Conservation (phyloP, 768 basidiomycete genomes). For the Inosperma sp. region DNA sequence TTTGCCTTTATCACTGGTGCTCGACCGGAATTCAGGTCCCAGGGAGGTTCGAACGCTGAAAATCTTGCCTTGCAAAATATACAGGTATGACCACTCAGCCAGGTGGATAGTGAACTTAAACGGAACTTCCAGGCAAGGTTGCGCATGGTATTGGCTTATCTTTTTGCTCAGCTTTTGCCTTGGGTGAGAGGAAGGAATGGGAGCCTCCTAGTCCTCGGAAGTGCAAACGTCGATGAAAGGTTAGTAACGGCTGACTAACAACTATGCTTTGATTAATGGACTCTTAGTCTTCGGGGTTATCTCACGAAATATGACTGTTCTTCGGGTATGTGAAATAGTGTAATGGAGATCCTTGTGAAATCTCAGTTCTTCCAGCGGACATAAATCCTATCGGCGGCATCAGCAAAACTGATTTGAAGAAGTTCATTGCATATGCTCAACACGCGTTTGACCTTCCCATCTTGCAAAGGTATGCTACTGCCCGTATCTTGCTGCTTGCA, state of each 20-base stretch:
- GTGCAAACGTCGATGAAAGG: conserved; percentile 99
- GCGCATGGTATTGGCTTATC: conserved; percentile 90
- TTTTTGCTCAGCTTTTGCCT: conserved; percentile 92
- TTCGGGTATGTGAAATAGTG: conserved; percentile 46
- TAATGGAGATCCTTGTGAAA: not conserved
- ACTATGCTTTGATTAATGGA: not conserved
- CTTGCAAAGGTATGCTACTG: conserved; percentile 53
- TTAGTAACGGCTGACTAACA: conserved; percentile 23
- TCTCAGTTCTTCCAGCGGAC: conserved; percentile 55
- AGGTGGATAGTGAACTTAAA: too few relatives aligned
- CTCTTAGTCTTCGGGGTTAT: conserved; percentile 86
- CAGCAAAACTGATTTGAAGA: conserved; percentile 95
- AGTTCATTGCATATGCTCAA: conserved; percentile 85
- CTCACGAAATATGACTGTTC: conserved; percentile 98
- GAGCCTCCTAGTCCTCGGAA: conserved; percentile 91
- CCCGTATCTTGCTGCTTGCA: not conserved
- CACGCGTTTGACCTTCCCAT: conserved; percentile 80
- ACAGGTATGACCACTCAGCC: too few relatives aligned
- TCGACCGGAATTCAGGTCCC: conserved; percentile 66
- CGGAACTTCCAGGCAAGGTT: conserved; percentile 89
- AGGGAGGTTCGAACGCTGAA: conserved; percentile 84
- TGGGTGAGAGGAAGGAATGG: conserved; percentile 84
- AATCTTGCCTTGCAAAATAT: conserved; percentile 98
- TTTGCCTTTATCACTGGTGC: conserved; percentile 75
- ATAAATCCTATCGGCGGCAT: conserved; percentile 98